Conservation (phyloP, 2,329 filamentous ascomycete genomes). For the Metarhizium robertsii region DNA sequence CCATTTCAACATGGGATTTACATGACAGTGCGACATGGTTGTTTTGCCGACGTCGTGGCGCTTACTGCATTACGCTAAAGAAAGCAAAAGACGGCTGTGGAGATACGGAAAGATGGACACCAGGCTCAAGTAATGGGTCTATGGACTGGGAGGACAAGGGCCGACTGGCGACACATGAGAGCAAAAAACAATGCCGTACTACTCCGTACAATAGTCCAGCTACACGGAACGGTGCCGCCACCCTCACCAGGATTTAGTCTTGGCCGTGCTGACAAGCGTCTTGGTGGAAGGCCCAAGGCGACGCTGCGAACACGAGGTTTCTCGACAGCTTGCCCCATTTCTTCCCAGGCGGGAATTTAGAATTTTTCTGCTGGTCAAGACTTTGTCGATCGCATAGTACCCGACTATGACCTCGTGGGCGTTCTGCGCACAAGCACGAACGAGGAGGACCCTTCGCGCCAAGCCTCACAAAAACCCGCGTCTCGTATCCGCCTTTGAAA, state of each 20-base stretch:
- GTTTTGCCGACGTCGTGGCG: background rate
- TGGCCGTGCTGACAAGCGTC: background rate
- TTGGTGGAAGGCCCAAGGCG: background rate
- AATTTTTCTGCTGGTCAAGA: background rate
- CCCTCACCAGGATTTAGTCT: background rate
- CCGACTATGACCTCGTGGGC: background rate
- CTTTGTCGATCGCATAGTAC: background rate
- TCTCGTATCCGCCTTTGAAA: background rate
- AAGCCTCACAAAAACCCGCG: background rate
- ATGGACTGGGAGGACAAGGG: background rate
- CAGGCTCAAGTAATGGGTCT: background rate
- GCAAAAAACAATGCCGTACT: no score
- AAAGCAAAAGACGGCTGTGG: background rate
- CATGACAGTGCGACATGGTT: no score
- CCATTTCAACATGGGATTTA: no score
- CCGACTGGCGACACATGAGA: background rate
- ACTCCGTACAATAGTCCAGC: background rate
- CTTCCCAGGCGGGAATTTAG: background rate
- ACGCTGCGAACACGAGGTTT: background rate
- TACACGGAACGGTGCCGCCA: background rate
- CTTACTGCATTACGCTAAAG: background rate
- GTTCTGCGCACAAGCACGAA: background rate
- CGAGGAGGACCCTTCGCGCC: background rate
- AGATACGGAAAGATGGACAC: background rate
- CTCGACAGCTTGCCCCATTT: background rate